A percentile compares a stretch with the other conserved stretches of the same genome.
These are phyloP conservation scores for Cyclocybe aegerita DNA, from an alignment of 768 basidiomycete species.

Conservation along the genomic window DNA sequence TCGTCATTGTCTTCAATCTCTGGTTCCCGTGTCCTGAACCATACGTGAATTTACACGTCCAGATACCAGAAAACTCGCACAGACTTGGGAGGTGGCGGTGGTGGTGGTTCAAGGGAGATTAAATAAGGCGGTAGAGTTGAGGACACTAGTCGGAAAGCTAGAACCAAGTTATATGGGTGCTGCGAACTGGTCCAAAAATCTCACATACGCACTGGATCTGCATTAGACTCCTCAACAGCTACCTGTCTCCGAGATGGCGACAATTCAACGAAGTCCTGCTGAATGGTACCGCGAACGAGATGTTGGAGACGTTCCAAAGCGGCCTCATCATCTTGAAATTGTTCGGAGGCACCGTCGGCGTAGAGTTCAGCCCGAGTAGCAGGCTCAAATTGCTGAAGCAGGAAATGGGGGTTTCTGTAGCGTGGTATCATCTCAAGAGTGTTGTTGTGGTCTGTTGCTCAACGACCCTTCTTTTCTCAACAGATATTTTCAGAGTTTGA, in stretches of 20 bases:
- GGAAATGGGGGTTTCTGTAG: slow-evolving; percentile 47
- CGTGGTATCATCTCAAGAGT: slow-evolving; percentile 26
- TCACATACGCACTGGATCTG: too few species aligned
- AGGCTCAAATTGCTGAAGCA: slow-evolving; percentile 26
- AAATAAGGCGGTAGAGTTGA: too few species aligned
- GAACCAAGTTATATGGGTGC: too few species aligned
- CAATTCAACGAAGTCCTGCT: too few species aligned
- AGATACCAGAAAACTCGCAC: slow-evolving; percentile 6
- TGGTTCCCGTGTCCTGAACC: slow-evolving; percentile 44
- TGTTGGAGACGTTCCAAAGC: slow-evolving; percentile 6
- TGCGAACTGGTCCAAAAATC: too few species aligned
- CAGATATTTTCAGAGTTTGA: background rate
- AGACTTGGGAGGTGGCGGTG: slow-evolving; percentile 39
- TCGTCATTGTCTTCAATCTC: slow-evolving; percentile 46
- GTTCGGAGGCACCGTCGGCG: background rate
- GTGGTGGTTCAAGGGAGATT: slow-evolving; percentile 42
- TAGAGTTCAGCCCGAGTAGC: slow-evolving; percentile 35
- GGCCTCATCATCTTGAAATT: background rate
- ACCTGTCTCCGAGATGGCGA: too few species aligned
- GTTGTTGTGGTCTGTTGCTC: slow-evolving; percentile 28
- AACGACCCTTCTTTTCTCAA: slow-evolving; percentile 16
- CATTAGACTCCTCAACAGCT: too few species aligned
- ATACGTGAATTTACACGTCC: background rate
- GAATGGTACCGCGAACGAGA: too few species aligned
- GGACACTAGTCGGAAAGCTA: too few species aligned